These are phyloP conservation scores for Dothideomycetes sp. DNA, from an alignment of 2,329 filamentous ascomycete species.

Conservation along the genomic window DNA sequence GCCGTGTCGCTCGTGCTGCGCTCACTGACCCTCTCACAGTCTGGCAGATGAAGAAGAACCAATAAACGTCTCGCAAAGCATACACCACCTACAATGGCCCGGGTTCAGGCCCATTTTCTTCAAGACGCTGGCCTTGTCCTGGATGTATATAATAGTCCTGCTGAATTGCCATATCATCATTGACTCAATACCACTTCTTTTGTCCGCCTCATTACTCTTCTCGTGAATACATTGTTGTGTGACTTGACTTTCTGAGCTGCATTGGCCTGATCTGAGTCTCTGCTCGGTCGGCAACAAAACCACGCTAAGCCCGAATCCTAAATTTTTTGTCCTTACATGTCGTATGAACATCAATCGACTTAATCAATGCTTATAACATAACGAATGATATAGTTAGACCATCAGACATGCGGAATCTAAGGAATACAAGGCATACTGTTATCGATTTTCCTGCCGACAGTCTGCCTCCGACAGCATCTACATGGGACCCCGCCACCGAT, in stretches of 20 bases:
- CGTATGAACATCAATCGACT: slow-evolving; percentile 13
- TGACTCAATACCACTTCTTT: not conserved
- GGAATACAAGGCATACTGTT: slow-evolving; percentile 61
- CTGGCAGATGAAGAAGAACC: slow-evolving; percentile 60
- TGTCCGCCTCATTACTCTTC: not conserved
- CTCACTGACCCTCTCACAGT: slow-evolving; percentile 36
- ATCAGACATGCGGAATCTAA: slow-evolving; percentile 73
- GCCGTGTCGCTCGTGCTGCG: not conserved
- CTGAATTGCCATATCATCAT: slow-evolving; percentile 4
- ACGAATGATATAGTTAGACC: no score
- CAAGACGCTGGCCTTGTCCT: slow-evolving; percentile 4
- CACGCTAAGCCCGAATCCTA: slow-evolving; percentile 13
- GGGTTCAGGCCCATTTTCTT: not conserved
- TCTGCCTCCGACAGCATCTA: slow-evolving; percentile 61
- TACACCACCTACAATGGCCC: slow-evolving; percentile 5
- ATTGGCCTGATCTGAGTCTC: no score
- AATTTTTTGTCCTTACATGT: slow-evolving; percentile 15
- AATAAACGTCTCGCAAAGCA: slow-evolving; percentile 21
- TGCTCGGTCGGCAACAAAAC: slow-evolving; percentile 14
- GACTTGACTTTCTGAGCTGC: slow-evolving; percentile 8
- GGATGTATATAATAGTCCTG: slow-evolving; percentile 14
- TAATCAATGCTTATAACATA: slow-evolving; percentile 16
- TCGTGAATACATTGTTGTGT: slow-evolving; percentile 6
- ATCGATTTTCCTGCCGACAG: slow-evolving; percentile 49
- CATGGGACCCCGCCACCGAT: slow-evolving; percentile 77